Conservation (phyloP, 2,329 filamentous ascomycete species). For the Trichoderma lentiforme region DNA sequence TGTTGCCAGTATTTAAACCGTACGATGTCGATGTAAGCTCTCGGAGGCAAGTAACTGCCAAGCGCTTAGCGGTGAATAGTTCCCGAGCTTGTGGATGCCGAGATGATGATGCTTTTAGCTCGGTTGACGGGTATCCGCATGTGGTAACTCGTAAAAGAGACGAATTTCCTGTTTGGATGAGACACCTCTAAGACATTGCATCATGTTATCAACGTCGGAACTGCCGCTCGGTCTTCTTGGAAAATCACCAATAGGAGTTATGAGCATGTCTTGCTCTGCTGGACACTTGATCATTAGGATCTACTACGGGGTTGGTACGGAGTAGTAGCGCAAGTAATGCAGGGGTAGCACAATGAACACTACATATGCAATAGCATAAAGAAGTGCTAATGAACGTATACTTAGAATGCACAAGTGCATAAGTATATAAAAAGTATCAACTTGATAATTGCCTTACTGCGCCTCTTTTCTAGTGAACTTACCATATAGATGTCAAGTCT, state of each 20-base stretch:
- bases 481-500: not conserved
- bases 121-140: not conserved
- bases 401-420: not conserved
- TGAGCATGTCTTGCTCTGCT: not conserved
- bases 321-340: not conserved
- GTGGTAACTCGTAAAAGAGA: not conserved
- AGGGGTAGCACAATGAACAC: not conserved
- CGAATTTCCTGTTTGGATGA: not conserved
- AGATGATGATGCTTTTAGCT: not conserved
- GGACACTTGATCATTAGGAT: not conserved
- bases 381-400: not conserved
- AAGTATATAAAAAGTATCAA: not conserved
- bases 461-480: not conserved
- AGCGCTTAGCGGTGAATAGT: not conserved
- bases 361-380: not conserved
- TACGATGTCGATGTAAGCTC: not conserved
- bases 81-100: not conserved
- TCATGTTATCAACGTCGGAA: not conserved
- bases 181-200: not conserved
- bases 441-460: no score
- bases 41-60: not conserved
- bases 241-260: not conserved
- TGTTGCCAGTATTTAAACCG: not conserved
- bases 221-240: no score
- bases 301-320: not conserved